Conservation (phyloP, 768 basidiomycete species). For the Psilocybe subaeruginosa region DNA sequence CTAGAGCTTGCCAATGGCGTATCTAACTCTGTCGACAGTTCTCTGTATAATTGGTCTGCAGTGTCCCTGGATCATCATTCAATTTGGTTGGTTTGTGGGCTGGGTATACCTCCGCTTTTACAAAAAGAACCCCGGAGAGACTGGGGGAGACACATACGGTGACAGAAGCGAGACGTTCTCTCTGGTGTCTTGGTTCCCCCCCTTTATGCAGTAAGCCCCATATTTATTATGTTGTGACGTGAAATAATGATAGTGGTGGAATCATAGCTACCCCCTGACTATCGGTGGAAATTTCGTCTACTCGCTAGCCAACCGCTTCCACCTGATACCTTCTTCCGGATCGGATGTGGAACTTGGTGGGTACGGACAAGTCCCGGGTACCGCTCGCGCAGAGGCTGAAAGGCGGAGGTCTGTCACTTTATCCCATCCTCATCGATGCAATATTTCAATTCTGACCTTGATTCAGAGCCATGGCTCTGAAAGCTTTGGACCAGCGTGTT, state of each 20-base stretch:
- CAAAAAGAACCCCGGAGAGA: slow-evolving; percentile 79
- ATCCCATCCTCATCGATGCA: background rate
- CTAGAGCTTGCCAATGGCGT: slow-evolving; percentile 94
- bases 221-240: background rate
- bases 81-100: slow-evolving; percentile 98
- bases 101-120: slow-evolving; percentile 98
- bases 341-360: slow-evolving; percentile 73
- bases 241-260: slow-evolving; percentile 6
- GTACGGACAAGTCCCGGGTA: slow-evolving; percentile 80
- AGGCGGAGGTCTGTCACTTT: slow-evolving; percentile 71
- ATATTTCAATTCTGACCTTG: slow-evolving; percentile 6
- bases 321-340: slow-evolving; percentile 68
- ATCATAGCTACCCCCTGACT: slow-evolving; percentile 68
- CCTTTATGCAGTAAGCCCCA: slow-evolving; percentile 81
- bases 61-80: slow-evolving; percentile 90
- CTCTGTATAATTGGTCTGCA: slow-evolving; percentile 84
- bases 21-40: slow-evolving; percentile 88
- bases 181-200: slow-evolving; percentile 95
- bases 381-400: slow-evolving; percentile 95
- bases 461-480: slow-evolving; percentile 88
- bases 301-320: slow-evolving; percentile 66
- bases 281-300: slow-evolving; percentile 70
- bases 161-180: slow-evolving; percentile 97
- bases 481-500: slow-evolving; percentile 92
- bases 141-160: slow-evolving; percentile 75